phyloP scores from a whole-genome alignment of 2,329 filamentous ascomycete species.

The Pseudogymnoascus sp. region DNA sequence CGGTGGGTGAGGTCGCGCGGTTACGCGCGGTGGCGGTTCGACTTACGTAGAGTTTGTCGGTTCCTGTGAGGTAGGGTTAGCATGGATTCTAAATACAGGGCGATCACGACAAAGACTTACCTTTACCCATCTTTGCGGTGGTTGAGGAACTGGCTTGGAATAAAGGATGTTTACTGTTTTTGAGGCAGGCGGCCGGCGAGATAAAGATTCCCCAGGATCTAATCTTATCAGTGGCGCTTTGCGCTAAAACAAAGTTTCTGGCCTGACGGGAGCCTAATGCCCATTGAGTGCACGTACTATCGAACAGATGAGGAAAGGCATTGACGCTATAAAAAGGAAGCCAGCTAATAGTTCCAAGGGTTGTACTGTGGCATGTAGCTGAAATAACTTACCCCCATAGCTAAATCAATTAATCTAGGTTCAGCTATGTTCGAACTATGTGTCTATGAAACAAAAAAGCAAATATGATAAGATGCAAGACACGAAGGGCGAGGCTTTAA shows the following conservation, averaged over 20 bases:
- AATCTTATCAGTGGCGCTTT: background rate
- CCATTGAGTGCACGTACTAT: background rate
- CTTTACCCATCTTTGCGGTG: slow-evolving; percentile 21
- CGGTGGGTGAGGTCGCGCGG: background rate
- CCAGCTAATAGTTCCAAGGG: too few species aligned
- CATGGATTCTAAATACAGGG: background rate
- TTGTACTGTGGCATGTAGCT: too few species aligned
- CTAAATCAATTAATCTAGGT: too few species aligned
- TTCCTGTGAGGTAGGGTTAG: slow-evolving; percentile 29
- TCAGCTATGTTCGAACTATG: too few species aligned
- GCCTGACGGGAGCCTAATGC: background rate
- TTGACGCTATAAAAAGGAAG: too few species aligned
- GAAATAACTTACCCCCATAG: too few species aligned
- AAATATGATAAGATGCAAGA: too few species aligned
- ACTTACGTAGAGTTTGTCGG: slow-evolving; percentile 44
- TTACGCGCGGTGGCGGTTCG: slow-evolving; percentile 1
- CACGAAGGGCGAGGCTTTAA: too few species aligned
- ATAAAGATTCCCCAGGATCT: slow-evolving; percentile 1
- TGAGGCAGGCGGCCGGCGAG: background rate
- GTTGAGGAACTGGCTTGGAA: background rate
- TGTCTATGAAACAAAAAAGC: too few species aligned
- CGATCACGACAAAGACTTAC: slow-evolving; percentile 5
- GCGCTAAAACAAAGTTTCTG: background rate
- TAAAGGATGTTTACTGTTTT: background rate
- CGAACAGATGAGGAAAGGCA: too few species aligned